Evolutionary conservation across 805 yeast genomes (phyloP).

Genomic region (Debaryomyces hansenii): DNA sequence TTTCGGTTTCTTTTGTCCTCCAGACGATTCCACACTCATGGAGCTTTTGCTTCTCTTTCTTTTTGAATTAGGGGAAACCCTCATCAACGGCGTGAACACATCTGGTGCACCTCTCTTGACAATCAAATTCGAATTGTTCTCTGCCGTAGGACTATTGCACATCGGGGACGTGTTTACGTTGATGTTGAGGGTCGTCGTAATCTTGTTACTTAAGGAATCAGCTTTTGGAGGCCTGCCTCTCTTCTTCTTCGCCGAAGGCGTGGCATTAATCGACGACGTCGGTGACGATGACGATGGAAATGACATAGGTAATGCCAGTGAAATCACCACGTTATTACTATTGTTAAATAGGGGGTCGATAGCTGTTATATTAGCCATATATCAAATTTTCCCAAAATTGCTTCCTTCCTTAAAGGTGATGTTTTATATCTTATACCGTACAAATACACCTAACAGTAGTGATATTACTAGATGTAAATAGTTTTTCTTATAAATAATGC

Average conservation of each 20-base stretch:
- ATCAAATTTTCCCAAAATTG: neutral
- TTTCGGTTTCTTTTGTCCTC: slow-evolving; percentile 4
- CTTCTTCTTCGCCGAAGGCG: slow-evolving; percentile 34
- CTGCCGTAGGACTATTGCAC: slow-evolving; percentile 38
- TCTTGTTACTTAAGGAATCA: slow-evolving; percentile 33
- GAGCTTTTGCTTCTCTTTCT: slow-evolving; percentile 13
- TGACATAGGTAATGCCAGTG: neutral
- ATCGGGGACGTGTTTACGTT: slow-evolving; percentile 39
- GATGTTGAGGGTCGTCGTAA: slow-evolving; percentile 42
- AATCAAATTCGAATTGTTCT: slow-evolving; percentile 36
- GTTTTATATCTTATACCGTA: too few relatives aligned
- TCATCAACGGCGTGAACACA: slow-evolving; percentile 43
- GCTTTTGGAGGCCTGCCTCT: slow-evolving; percentile 50
- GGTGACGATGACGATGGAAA: neutral
- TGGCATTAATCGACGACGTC: neutral
- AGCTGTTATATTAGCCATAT: neutral
- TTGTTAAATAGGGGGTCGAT: neutral
- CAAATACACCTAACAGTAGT: too few relatives aligned
- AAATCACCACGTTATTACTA: neutral
- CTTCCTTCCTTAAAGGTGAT: too few relatives aligned
- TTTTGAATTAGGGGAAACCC: slow-evolving; percentile 32
- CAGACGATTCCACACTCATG: neutral
- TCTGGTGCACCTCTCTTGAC: slow-evolving; percentile 44
- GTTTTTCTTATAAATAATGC: neutral
- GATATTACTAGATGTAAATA: too few relatives aligned